Evolutionary conservation across 2,329 filamentous ascomycete species (phyloP), one percentile per base, ranked within the genome.

Genomic region (Coleophoma crateriformis): DNA sequence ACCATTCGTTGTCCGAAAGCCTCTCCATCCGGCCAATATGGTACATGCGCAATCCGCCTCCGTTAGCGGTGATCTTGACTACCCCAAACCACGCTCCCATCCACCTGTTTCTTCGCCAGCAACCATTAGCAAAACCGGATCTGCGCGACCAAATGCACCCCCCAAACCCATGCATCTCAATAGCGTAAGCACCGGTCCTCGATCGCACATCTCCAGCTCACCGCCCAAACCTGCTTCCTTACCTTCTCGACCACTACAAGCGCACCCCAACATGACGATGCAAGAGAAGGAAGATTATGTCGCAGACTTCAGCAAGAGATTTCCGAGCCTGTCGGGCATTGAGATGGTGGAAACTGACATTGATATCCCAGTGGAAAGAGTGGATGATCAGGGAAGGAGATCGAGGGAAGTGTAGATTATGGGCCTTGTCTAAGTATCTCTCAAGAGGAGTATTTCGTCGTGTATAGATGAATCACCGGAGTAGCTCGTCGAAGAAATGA

Each of bases 251-350:
- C 52, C 43, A 27, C 22, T 53, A 1, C 72, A 75, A 53, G 73
- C 76, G 3, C 64, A 70, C 46, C 62, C 80, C 50, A 75, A 79
- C 40, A 82, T 82, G 79, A 75, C 72, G 48, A 64, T 70, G 3
- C 71, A 74, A 55, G 77, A 84, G 59, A 80, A 75, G 63, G 81
- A 83, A 42, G 87, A 90, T 58, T 85, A 85, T 60, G 67, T 85
- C 41, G 68, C 71, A 51, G 68, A 88, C 63, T 96, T 97, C 65
- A 85, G 84, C 53, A 90, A 90, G 68, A 77, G 90, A 51, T 96
- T 90, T 68, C 92, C 92, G 1, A 95, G 87, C 64, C 71, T 97
- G 51, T 85, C 84, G 49, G 81, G 89, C 10, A 80, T 96, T 58
- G 91, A 96, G 71, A 88, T 66, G 63, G 64, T 67, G 41, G 64